A percentile compares a stretch with the other conserved stretches of the same genome.
Conservation (phyloP, 805 yeast species). For the Priceomyces haplophilus region DNA sequence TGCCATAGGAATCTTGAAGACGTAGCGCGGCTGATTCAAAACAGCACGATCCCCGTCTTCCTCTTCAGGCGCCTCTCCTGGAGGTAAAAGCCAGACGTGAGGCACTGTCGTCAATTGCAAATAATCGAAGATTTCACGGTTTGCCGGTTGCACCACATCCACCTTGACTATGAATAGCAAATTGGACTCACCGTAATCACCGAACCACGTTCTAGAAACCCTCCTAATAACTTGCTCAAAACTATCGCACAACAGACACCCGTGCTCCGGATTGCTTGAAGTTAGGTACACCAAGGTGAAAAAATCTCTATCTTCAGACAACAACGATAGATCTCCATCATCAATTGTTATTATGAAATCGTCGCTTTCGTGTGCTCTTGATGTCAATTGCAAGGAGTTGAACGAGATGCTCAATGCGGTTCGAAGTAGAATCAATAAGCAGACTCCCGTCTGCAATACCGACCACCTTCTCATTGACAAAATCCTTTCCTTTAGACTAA, state of each 20-base stretch:
- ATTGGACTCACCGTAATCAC: conserved; percentile 41
- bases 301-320: conserved; percentile 51
- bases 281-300: conserved; percentile 53
- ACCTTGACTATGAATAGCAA: conserved; percentile 46
- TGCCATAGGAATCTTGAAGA: conserved; percentile 37
- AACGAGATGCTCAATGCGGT: neutral
- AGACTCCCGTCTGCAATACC: neutral
- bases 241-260: conserved; percentile 47
- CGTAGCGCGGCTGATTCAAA: conserved; percentile 27
- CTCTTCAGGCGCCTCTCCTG: conserved; percentile 23
- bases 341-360: conserved; percentile 43
- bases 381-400: conserved; percentile 1
- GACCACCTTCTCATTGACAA: neutral
- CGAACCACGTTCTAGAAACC: conserved; percentile 43
- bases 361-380: conserved; percentile 7
- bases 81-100: conserved; percentile 66
- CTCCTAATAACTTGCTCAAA: conserved; percentile 40
- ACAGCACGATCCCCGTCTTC: conserved; percentile 17
- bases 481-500: neutral
- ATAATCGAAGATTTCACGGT: conserved; percentile 38
- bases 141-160: conserved; percentile 46
- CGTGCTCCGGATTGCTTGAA: conserved; percentile 39
- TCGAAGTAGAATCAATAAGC: neutral
- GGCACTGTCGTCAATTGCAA: conserved; percentile 55
- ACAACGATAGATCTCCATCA: conserved; percentile 38